phyloP scores from a whole-genome alignment of 495 filamentous ascomycete species.

The Podospora pseudopauciseta region DNA sequence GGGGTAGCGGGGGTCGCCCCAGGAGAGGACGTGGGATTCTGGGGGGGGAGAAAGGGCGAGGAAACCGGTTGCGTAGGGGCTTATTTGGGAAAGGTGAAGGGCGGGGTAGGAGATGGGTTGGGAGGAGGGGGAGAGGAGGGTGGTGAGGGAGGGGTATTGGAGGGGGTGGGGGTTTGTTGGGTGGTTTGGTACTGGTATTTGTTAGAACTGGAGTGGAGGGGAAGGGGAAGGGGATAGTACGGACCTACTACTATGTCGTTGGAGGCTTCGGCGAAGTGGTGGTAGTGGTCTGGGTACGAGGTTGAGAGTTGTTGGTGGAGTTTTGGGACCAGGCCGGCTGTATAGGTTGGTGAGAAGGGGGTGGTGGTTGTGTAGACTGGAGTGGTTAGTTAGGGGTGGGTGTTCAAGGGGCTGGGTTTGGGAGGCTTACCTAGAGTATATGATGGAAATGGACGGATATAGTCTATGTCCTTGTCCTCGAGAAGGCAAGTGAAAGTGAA shows the following conservation, averaged over 20 bases:
- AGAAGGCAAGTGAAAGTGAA: slow-evolving; percentile 37
- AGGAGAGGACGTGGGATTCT: slow-evolving; percentile 47
- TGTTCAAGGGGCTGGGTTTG: neutral
- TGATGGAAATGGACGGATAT: slow-evolving; percentile 29
- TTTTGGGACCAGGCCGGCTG: slow-evolving; percentile 20
- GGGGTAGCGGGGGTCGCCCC: slow-evolving; percentile 57
- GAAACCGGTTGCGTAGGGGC: slow-evolving; percentile 52
- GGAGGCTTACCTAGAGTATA: slow-evolving; percentile 40
- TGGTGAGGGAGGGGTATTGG: slow-evolving; percentile 27
- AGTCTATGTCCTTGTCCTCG: slow-evolving; percentile 29
- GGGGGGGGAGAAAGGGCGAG: slow-evolving; percentile 42
- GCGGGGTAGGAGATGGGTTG: slow-evolving; percentile 15
- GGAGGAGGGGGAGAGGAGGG: slow-evolving; percentile 15
- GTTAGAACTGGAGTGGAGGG: neutral
- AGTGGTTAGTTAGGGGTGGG: neutral
- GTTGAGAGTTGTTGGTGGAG: slow-evolving; percentile 13
- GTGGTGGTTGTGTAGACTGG: neutral
- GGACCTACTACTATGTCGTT: slow-evolving; percentile 20
- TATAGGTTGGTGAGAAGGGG: neutral
- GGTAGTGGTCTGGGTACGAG: slow-evolving; percentile 6
- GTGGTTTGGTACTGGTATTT: slow-evolving; percentile 4
- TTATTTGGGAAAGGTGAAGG: slow-evolving; percentile 38
- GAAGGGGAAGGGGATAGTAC: too few relatives aligned
- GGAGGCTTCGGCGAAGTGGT: slow-evolving; percentile 25
- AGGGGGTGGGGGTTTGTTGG: slow-evolving; percentile 21